Evolutionary conservation across 257 asterid genomes (phyloP), one percentile per base, ranked within the genome.

Genomic region (Capsicum pubescens): DNA sequence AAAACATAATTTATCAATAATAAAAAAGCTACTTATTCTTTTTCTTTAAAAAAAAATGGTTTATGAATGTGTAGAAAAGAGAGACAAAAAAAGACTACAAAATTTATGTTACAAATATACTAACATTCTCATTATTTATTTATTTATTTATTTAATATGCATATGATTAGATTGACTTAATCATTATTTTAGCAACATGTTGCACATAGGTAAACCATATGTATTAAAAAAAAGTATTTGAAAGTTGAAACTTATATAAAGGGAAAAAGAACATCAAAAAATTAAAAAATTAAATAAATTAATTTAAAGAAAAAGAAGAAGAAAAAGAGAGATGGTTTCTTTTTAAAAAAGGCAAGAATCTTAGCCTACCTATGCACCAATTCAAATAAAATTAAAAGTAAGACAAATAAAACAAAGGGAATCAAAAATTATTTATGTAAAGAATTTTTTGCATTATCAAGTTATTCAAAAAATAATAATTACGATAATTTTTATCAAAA

Each of bases 91-190:
- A 39, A 46, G 58, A 10, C 36, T n/a, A 46, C 17, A 17, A 71
- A 9, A 3, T 72, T 19, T n/a, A n/a, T 48, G 17, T n/a, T 6
- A 72, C 16, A 48, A 72, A 48, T 19, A 21, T 48, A 72, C 58
- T 72, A 39, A 72, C 9, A 39, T 70, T 70, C 44, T 19, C 80
- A 39, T 39, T 39, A 39, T 39, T 39, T 39, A 39, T 39, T 39
- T 39, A 39, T 2, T 39, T 39, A 39, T 39, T 39, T 39, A 39
- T 39, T 39, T 39, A 39, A 3, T 39, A 39, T 39, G 44, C 44
- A 39, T 44, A 72, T 72, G 80, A 72, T 72, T 19, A 72, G 80
- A 72, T 72, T 72, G 60, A 72, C 59, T 19, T n/a, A 48, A 72
- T 48, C 32, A 48, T 19, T 46, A 11, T 11, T 72, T 72, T 3